Conservation (phyloP, 176 grass and related monocot species). For the Panicum miliaceum region DNA sequence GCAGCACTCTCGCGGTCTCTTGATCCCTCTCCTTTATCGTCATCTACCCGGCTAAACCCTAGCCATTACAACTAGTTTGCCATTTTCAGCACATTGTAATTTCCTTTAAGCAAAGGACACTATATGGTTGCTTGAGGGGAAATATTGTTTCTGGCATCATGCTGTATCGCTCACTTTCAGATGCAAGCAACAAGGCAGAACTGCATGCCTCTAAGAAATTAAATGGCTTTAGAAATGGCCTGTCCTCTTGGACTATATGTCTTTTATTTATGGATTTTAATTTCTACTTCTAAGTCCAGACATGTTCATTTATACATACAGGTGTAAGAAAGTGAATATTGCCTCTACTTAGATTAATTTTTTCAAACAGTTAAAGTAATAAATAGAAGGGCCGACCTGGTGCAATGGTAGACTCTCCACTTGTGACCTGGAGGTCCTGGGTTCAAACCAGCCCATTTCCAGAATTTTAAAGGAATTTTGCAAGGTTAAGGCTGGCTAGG, state of each 20-base stretch:
- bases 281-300: background rate
- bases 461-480: too few species aligned
- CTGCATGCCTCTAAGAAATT: background rate
- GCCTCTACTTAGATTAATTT: background rate
- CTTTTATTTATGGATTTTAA: too few species aligned
- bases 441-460: too few species aligned
- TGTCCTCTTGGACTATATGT: background rate
- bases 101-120: background rate
- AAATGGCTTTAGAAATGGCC: background rate
- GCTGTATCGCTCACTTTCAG: background rate
- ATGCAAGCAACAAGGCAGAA: background rate
- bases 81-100: background rate
- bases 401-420: too few species aligned
- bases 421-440: too few species aligned
- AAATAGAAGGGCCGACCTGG: background rate
- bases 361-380: background rate
- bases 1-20: too few species aligned
- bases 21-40: too few species aligned
- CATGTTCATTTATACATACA: background rate
- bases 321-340: background rate
- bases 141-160: background rate
- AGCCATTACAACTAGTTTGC: too few species aligned
- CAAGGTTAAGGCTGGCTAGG: too few species aligned
- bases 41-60: too few species aligned
- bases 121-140: background rate